Evolutionary conservation across 2,329 filamentous ascomycete species (phyloP), one percentile per base, ranked within the genome.

Genomic region (Pestalotiopsis fici): DNA sequence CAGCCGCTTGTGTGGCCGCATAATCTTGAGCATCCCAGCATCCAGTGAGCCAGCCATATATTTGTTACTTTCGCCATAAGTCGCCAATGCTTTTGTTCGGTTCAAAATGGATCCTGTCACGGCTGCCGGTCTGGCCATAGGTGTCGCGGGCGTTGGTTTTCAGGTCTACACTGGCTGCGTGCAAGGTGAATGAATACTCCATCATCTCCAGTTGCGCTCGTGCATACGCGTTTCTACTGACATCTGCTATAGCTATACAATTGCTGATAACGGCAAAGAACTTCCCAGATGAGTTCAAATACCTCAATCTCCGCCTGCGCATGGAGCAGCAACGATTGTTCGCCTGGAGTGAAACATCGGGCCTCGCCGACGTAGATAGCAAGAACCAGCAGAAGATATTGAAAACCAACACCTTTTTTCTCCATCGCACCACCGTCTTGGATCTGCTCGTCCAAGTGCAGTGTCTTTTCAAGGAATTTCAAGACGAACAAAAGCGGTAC

Each of bases 241-340:
- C 63, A 43, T n/a, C 11, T 54, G 39, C n/a, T 54, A 43, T 69
- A 81, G 83, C 79, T 25, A 84, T 85, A 66, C 83, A 85, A 72
- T 75, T 85, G 63, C 78, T 85, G 37, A 74, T 85, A 57, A 85
- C 83, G 5, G 83, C 83, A n/a, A 74, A 80, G 57, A 80, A 81
- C 59, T 83, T 83, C 66, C 81, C 82, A n/a, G 79, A 85, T 68
- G 82, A 84, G 59, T 84, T 79, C 72, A 80, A 77, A 67, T 85
- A 84, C 71, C 80, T 85, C 67, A 84, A 84, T 68, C 71, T 85
- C 70, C 78, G 83, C 62, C 72, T 85, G 62, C 81, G 82, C 64
- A 83, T 85, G 80, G 83, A 85, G 71, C 82, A 86, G 74, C 82
- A 85, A 69, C 78, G 83, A 27, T 77, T 85, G 15, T 84, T 83